These are phyloP conservation scores for Coemansia guatemalensis DNA, from an alignment of 192 early-diverging fungal genomes.

Conservation along the genomic window DNA sequence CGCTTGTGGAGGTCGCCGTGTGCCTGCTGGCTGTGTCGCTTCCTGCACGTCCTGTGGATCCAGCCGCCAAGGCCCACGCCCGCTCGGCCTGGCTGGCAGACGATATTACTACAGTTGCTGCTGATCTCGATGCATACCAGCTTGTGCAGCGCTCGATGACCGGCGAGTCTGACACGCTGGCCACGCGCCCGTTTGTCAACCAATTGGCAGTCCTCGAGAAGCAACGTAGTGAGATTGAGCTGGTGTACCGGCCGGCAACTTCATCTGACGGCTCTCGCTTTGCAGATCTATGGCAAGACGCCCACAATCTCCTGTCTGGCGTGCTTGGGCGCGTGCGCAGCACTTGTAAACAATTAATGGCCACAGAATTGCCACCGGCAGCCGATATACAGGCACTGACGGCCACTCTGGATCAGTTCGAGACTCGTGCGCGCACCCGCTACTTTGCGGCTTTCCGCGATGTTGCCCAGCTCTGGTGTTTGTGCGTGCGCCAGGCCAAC, in stretches of 20 bases:
- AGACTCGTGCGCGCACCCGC: constrained; percentile 24
- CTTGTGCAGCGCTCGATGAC: constrained; percentile 63
- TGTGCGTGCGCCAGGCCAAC: constrained; percentile 17
- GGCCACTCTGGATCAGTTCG: constrained; percentile 38
- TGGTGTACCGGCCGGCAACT: constrained; percentile 29
- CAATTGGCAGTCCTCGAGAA: constrained; percentile 18
- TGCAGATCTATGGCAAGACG: constrained; percentile 52
- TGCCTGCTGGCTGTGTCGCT: constrained; percentile 70
- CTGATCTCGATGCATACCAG: constrained; percentile 60
- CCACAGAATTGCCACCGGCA: neutral
- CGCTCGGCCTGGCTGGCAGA: constrained; percentile 63
- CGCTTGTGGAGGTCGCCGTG: constrained; percentile 46
- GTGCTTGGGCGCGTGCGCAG: constrained; percentile 23
- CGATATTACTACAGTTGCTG: constrained; percentile 50
- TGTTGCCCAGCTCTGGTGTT: constrained; percentile 47
- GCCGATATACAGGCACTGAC: constrained; percentile 15
- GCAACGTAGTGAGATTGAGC: constrained; percentile 36
- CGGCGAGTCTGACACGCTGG: constrained; percentile 50
- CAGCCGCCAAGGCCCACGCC: constrained; percentile 70
- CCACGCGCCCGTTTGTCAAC: constrained; percentile 13
- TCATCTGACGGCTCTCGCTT: constrained; percentile 17
- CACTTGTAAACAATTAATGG: constrained; percentile 5
- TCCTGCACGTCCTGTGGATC: constrained; percentile 81
- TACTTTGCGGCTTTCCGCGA: constrained; percentile 45
- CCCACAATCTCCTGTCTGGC: constrained; percentile 16